Conservation (phyloP, 352 stramenopile genomes). For the Hyaloperonospora brassicae region DNA sequence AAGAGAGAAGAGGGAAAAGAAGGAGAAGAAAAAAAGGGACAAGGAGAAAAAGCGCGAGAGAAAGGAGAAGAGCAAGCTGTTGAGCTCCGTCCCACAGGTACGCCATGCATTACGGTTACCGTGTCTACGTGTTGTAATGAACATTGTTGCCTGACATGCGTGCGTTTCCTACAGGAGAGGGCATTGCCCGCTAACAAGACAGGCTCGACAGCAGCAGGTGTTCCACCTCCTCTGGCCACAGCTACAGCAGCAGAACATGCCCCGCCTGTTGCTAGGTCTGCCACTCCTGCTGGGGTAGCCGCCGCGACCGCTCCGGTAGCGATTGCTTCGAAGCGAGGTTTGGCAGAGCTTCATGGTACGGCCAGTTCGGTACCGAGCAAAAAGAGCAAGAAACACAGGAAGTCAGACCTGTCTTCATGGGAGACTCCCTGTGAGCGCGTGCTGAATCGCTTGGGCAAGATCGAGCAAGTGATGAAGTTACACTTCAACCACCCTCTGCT, state of each 20-base stretch:
- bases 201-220: slow-evolving; percentile 4
- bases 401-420: slow-evolving; percentile 66
- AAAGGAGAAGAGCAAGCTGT: slow-evolving; percentile 37
- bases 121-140: not conserved
- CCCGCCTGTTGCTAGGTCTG: slow-evolving; percentile 3
- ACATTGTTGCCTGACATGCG: slow-evolving; percentile 1
- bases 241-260: not conserved
- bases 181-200: slow-evolving; percentile 1
- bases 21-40: slow-evolving; percentile 66
- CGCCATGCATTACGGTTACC: not conserved
- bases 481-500: slow-evolving; percentile 74
- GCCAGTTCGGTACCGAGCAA: slow-evolving; percentile 31
- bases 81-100: slow-evolving; percentile 21
- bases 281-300: not conserved
- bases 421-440: slow-evolving; percentile 60
- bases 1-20: slow-evolving; percentile 64
- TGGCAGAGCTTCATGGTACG: slow-evolving; percentile 19
- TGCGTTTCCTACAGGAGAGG: slow-evolving; percentile 11
- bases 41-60: slow-evolving; percentile 49
- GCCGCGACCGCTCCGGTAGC: slow-evolving; percentile 6
- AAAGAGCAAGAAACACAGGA: slow-evolving; percentile 69
- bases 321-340: slow-evolving; percentile 33
- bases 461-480: slow-evolving; percentile 72
- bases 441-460: slow-evolving; percentile 62
- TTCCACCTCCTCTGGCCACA: not conserved